Evolutionary conservation across 2,329 filamentous ascomycete genomes (phyloP), one percentile per base, ranked within the genome.

Genomic region (Fusarium ambrosium): DNA sequence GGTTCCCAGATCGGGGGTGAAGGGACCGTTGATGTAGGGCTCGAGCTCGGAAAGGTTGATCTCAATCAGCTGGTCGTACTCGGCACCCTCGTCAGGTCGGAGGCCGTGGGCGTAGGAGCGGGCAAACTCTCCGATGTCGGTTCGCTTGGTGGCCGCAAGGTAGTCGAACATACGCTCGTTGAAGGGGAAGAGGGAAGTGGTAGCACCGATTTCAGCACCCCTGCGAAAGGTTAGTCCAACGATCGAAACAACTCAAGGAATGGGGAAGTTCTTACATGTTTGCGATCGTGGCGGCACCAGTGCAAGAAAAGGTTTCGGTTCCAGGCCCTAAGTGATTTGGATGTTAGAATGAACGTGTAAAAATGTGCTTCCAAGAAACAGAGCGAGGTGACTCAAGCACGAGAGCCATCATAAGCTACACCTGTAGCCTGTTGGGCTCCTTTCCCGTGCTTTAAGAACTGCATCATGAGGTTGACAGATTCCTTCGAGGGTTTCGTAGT

Each of bases 141-240:
- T 88, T 81, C 97, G 94, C 90, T 97, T 98, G 79, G 97, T 99
- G 48, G 95, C 94, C 53, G 88, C 88, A 51, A 99, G 91, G 88
- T 98, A 99, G 83, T 98, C 94, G 89, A 98, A 94, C 95, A 98
- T 98, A 82, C 94, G 92, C 85, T 98, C 94, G 88, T 97, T 98
- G 92, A 97, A 99, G 79, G 95, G 95, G 93, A 99, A 99, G 53
- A 98, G 82, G 18, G 95, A 97, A 64, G 96, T 98, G 22, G 96
- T 98, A 69, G 95, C 93, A 80, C 93, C 93, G 75, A 94, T 93
- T 80, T 94, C 92, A 78, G 92, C 91, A 81, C 87, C 73, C 64
- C 71, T 24, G 14, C 2, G 18, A 16, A 11, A 75, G 58, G 77
- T 77, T 70, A 71, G 29, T 58, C 37, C 24, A 32, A 61, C 11